Evolutionary conservation across 2,329 filamentous ascomycete genomes (phyloP).

Genomic region (Ceratocystis huliohia): DNA sequence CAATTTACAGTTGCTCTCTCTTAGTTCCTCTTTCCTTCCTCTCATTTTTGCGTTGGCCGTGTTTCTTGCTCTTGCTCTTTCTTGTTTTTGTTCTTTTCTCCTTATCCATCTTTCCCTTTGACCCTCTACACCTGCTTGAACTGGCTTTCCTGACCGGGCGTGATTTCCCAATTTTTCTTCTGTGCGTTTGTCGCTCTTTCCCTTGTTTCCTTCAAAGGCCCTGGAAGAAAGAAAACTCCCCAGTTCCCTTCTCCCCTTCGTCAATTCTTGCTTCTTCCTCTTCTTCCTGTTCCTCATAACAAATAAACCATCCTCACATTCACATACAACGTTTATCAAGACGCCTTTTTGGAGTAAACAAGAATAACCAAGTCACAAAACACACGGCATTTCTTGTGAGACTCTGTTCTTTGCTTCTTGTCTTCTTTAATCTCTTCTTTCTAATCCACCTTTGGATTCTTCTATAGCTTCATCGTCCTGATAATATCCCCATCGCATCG

Average conservation of each 20-base stretch:
- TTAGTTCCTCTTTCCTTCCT: slow-evolving; percentile 22
- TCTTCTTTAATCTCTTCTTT: background rate
- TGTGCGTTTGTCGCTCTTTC: slow-evolving; percentile 13
- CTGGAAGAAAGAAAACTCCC: slow-evolving; percentile 14
- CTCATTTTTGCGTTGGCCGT: slow-evolving; percentile 15
- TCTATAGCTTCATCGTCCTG: background rate
- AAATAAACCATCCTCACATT: background rate
- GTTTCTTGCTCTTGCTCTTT: background rate
- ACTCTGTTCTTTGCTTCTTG: background rate
- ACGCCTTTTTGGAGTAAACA: background rate
- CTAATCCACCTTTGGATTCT: background rate
- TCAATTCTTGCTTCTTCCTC: slow-evolving; percentile 9
- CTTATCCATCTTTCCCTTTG: slow-evolving; percentile 20
- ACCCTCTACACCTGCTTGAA: slow-evolving; percentile 24
- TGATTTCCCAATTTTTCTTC: slow-evolving; percentile 23
- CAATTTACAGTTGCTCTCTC: slow-evolving; percentile 15
- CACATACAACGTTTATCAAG: background rate
- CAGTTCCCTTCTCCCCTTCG: slow-evolving; percentile 13
- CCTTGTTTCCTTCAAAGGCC: slow-evolving; percentile 8
- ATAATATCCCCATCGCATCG: background rate
- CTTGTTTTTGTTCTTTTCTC: slow-evolving; percentile 21
- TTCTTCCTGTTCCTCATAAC: slow-evolving; percentile 1
- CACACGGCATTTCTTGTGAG: background rate
- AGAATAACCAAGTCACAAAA: background rate
- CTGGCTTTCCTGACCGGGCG: slow-evolving; percentile 5